Base-by-base conservation (phyloP, 139 green algal genomes). In the Closterium sp. region DNA sequence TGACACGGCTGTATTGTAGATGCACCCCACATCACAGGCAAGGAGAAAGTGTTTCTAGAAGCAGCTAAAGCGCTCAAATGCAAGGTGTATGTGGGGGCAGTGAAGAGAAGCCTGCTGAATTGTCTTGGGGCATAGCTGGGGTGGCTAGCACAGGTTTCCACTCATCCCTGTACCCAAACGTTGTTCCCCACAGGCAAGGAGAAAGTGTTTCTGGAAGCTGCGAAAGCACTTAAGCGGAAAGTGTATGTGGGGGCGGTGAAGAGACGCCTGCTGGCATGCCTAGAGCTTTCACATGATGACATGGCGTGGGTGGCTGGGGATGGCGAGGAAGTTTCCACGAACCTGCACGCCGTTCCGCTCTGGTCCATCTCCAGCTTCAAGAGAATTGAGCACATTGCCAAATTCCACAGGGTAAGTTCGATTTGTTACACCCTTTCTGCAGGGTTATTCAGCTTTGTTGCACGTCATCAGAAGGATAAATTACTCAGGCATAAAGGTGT, bases 151-250 rank as follows among this genome's bases (percentile, higher is more conserved):
- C 24, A 21, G 24, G 34, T 84, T 88, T 24, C 34, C 85, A 31
- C 31, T 24, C 89, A 89, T 87, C 19, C 22, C 31, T 87, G 29
- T 88, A 27, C 17, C 89, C 93, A 89, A 70, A 27, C 88, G 90
- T 28, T 97, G 99, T 95, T 94, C 96, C 0, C 91, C 98, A n/a
- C n/a, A n/a, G n/a, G n/a, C n/a, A n/a, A n/a, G n/a, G n/a, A n/a
- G n/a, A n/a, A n/a, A n/a, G n/a, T n/a, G 7, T 99, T 98, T 95
- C 94, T 98, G 70, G 97, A 98, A 91, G 96, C 97, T 70, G 97
- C 97, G 3, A 90, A 93, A 24, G 89, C 90, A 73, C 91, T 98
- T 45, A 92, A 95, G 27, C 91, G 91, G 27, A 97, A 97, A 94
- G 95, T 99, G 88, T 98, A 97, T 92, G 95, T 98, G 24, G 94